Evolutionary conservation across 148 eudicot species (phyloP).

Genomic region (Cornus controversa): DNA sequence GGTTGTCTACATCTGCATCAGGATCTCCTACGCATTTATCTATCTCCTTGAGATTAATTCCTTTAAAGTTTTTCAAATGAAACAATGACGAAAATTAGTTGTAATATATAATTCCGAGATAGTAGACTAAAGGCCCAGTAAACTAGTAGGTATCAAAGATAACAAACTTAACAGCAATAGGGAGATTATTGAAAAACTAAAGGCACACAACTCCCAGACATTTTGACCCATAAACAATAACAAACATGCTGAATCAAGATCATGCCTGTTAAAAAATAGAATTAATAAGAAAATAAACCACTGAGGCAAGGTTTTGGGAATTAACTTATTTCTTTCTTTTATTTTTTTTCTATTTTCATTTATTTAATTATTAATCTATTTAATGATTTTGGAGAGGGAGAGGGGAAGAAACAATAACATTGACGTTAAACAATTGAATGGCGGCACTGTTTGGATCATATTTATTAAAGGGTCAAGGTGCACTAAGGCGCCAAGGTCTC

Average conservation of each 20-base stretch:
- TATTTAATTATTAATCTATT: no score
- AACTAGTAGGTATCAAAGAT: background rate
- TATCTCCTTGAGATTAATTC: slow-evolving; percentile 59
- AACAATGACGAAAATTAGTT: background rate
- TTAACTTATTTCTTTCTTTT: background rate
- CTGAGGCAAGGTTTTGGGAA: background rate
- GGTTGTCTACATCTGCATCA: slow-evolving; percentile 61
- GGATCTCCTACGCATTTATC: slow-evolving; percentile 70
- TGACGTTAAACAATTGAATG: background rate
- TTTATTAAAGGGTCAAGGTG: no score
- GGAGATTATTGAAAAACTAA: background rate
- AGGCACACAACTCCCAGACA: background rate
- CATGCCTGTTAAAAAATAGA: background rate
- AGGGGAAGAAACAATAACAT: background rate
- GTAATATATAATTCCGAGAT: no score
- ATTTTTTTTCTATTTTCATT: no score
- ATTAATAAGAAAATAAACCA: background rate
- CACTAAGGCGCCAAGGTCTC: no score
- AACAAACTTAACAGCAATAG: background rate
- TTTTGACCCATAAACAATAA: background rate
- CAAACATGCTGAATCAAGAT: background rate
- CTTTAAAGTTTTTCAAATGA: slow-evolving; percentile 33
- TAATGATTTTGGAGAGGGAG: no score
- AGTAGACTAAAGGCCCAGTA: no score
- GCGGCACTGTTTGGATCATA: background rate